These are phyloP conservation scores for Fusarium sororula DNA, from an alignment of 2,329 filamentous ascomycete species.

Conservation along the genomic window DNA sequence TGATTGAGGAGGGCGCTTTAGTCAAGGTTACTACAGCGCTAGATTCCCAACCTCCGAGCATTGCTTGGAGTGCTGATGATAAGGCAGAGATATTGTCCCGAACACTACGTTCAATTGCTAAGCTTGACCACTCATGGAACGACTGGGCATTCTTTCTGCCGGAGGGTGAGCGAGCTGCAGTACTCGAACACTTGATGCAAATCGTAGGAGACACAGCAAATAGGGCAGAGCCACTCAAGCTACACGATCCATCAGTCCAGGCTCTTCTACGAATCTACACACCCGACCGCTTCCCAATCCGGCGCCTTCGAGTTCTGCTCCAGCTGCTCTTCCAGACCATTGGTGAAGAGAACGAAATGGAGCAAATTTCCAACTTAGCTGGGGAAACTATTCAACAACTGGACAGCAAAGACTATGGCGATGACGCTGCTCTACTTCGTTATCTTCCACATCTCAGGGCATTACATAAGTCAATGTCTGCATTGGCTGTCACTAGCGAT, in stretches of 20 bases:
- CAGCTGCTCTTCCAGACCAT: constrained; percentile 59
- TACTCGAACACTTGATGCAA: constrained; percentile 68
- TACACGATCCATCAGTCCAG: constrained; percentile 57
- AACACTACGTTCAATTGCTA: constrained; percentile 67
- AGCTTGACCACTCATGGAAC: constrained; percentile 64
- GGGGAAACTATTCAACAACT: constrained; percentile 51
- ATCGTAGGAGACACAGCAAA: constrained; percentile 53
- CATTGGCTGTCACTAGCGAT: constrained; percentile 51
- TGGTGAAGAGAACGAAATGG: constrained; percentile 53
- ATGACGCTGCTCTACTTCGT: constrained; percentile 55
- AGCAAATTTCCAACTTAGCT: constrained; percentile 52
- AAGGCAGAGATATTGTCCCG: constrained; percentile 65
- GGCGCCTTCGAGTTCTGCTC: constrained; percentile 62
- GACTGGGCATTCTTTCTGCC: constrained; percentile 65
- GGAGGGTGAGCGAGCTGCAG: constrained; percentile 63
- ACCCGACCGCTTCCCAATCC: constrained; percentile 59
- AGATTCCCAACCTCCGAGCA: constrained; percentile 57
- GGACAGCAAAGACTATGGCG: constrained; percentile 50
- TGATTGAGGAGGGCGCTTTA: constrained; percentile 68
- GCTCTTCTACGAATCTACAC: constrained; percentile 61
- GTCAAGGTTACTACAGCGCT: constrained; percentile 61
- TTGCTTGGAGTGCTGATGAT: constrained; percentile 63
- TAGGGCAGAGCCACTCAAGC: constrained; percentile 48
- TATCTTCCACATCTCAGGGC: constrained; percentile 61
- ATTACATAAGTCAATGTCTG: constrained; percentile 55